Base-by-base conservation (phyloP, 1,284 basidiomycete species). In the Marasmius fiardii region DNA sequence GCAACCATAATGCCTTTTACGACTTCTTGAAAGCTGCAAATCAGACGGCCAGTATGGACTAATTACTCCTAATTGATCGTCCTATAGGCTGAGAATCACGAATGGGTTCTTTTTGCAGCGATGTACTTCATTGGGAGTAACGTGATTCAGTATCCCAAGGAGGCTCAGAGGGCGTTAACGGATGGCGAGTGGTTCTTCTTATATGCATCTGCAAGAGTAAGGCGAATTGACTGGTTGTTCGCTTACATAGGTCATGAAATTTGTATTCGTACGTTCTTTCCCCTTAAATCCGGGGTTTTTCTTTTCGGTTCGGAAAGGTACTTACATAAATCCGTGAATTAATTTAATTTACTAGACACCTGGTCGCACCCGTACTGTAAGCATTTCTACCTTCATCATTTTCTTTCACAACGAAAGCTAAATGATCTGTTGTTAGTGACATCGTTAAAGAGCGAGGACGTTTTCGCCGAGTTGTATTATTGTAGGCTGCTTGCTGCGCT, bases 391-490 rank as follows among this genome's bases (percentile, higher is more conserved):
- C 4, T 37, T 3, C 23, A 43, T 3, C 2, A 6, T n/a, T 12
- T 11, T 6, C 28, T 28, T 6, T 37, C 21, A 47, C 6, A 28
- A 41, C 20, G 16, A 10, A 41, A 6, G 39, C 16, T 41, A 14
- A 41, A 10, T 16, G 39, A 20, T 18, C 16, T 28, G 18, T 33
- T 18, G 16, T 39, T 53, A 81, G 79, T 89, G 71, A 93, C 92
- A 6, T 78, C 86, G 10, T 76, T 92, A 44, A 71, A 80, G 41
- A 92, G 87, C 67, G 75, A 84, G 62, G 72, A 90, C 64, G 88
- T 86, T 26, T 89, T 93, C 50, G 90, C 90, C 14, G 90, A 93
- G 68, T 76, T 94, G 37, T 90, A 85, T 54, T 93, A 92, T 74
- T 86, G 79, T 80, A 57, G 41, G 79, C 4, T 11, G n/a, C 1